Percentiles rank a stretch among this genome's conserved stretches.
Evolutionary conservation across 1,139 yeast genomes (phyloP).

Genomic region (Yamadazyma dushanensis): DNA sequence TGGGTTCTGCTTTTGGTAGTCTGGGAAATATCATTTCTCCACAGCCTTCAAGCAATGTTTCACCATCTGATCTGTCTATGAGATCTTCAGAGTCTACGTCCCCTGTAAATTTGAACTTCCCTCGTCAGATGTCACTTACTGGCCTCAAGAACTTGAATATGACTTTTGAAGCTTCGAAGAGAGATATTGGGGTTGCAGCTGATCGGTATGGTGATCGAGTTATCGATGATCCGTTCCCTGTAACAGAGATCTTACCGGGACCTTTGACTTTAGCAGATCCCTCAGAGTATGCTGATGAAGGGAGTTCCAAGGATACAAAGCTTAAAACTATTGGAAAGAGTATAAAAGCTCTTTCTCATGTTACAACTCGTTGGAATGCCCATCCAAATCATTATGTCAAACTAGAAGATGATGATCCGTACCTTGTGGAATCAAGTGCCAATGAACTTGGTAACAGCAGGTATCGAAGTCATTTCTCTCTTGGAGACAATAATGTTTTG

Average conservation of each 20-base stretch:
- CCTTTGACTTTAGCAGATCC: slow-evolving; percentile 34
- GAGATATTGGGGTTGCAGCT: slow-evolving; percentile 25
- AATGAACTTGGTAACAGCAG: slow-evolving; percentile 49
- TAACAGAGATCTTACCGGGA: slow-evolving; percentile 17
- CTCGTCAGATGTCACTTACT: slow-evolving; percentile 30
- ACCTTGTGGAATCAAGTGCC: slow-evolving; percentile 42
- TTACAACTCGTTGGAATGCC: slow-evolving; percentile 62
- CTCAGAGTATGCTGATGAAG: slow-evolving; percentile 21
- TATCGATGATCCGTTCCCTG: slow-evolving; percentile 1
- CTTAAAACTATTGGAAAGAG: slow-evolving; percentile 27
- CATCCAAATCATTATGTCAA: slow-evolving; percentile 58
- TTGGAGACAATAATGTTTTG: slow-evolving; percentile 51
- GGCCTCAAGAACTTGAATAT: slow-evolving; percentile 34
- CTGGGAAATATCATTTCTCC: slow-evolving; percentile 4
- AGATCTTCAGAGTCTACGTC: slow-evolving; percentile 13
- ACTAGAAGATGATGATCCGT: slow-evolving; percentile 39
- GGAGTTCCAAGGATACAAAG: slow-evolving; percentile 14
- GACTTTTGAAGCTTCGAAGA: slow-evolving; percentile 33
- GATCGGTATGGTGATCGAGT: slow-evolving; percentile 21
- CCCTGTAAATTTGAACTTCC: slow-evolving; percentile 25
- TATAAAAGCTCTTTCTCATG: slow-evolving; percentile 32
- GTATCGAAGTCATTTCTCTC: slow-evolving; percentile 66
- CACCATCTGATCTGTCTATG: slow-evolving; percentile 10
- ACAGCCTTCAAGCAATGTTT: slow-evolving; percentile 6
- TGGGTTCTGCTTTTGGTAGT: background rate